Base-by-base conservation (phyloP, 164 flowering plant genomes). In the Nymphaea colorata region DNA sequence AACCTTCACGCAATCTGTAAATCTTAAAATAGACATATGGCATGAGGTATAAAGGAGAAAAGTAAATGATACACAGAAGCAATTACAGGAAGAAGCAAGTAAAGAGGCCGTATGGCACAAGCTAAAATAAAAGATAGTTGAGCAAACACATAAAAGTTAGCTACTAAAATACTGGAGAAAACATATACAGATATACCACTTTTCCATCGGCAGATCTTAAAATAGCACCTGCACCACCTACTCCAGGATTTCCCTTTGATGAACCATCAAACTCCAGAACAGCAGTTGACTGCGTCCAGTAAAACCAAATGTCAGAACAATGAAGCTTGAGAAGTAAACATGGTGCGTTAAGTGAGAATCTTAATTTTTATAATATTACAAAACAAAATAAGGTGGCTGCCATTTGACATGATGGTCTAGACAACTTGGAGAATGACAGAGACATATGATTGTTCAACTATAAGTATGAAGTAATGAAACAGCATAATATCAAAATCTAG, bases 171-270 rank as follows among this genome's bases (percentile, higher is more conserved):
- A 51, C 14, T 51, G 3, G 57, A 51, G 14, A 51, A 15, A 51
- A 51, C 14, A 17, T 17, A 61, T 84, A 90, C 97, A 51, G 8
- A 17, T 17, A 61, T 84, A 90, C 97, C 91, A 85, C 43, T 69
- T 77, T 82, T 74, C 97, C 97, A 86, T 87, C 84, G 53, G 74
- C 82, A 17, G 87, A 73, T 61, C 92, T 85, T 68, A 94, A 72
- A 42, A 94, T 74, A 73, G 87, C 99, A 69, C 92, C 98, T 47
- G 98, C 96, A 68, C 97, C 98, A 76, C 94, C 87, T 76, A 16
- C 81, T 72, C 99, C 98, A 70, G 99, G 98, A 79, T 95, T 95
- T 72, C 97, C 96, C 78, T 89, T 94, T 61, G 96, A 86, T 62
- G 97, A 95, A 70, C 99, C 99, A 84, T 95, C 99, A 79, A 95